These are phyloP conservation scores for Hericium coralloides DNA, from an alignment of 768 basidiomycete species.

Conservation along the genomic window DNA sequence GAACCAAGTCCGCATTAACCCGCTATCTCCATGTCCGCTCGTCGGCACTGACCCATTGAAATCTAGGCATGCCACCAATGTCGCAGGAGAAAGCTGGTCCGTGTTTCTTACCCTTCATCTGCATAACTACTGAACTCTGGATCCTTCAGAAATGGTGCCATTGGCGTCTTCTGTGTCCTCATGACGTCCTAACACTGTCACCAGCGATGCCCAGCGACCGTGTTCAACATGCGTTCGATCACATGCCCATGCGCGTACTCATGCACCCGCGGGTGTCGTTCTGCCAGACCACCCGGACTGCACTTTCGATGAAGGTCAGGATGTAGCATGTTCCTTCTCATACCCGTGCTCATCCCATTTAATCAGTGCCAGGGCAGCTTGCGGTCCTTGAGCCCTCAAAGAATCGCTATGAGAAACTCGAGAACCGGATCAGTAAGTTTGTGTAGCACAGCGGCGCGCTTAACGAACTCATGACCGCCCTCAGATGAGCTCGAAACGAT, in stretches of 20 bases:
- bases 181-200: neutral
- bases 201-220: conserved; percentile 66
- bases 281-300: conserved; percentile 55
- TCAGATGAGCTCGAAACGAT: conserved; percentile 64
- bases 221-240: conserved; percentile 74
- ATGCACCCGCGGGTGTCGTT: conserved; percentile 46
- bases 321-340: neutral
- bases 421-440: conserved; percentile 57
- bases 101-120: neutral
- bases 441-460: neutral
- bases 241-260: conserved; percentile 57
- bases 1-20: conserved; percentile 22
- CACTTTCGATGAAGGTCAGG: conserved; percentile 66
- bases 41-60: neutral
- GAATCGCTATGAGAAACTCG: conserved; percentile 53
- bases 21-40: neutral
- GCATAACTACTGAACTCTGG: neutral
- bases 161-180: neutral
- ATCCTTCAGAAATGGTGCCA: conserved; percentile 19
- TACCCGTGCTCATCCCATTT: conserved; percentile 21
- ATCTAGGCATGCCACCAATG: conserved; percentile 44
- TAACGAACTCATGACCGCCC: neutral
- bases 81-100: conserved; percentile 64
- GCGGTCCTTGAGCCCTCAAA: conserved; percentile 42
- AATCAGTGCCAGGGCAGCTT: conserved; percentile 27